Conservation (phyloP, 129 eudicot species). For the Artemisia annua region DNA sequence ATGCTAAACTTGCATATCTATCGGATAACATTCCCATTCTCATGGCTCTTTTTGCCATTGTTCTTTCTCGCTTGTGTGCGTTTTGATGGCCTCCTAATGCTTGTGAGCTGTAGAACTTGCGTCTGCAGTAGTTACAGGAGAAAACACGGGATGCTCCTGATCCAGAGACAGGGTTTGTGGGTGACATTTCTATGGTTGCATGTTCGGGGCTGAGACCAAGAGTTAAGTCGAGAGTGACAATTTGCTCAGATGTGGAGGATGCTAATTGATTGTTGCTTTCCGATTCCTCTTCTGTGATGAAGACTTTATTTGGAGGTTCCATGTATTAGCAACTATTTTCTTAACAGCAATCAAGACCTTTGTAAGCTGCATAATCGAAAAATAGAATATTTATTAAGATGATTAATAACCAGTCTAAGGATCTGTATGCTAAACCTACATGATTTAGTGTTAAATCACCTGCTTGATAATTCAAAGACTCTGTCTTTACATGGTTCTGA, state of each 20-base stretch:
- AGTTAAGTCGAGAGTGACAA: constrained; percentile 56
- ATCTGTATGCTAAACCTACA: no score
- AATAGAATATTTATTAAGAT: neutral
- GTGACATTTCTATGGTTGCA: constrained; percentile 17
- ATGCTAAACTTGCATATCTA: constrained; percentile 75
- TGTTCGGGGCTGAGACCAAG: constrained; percentile 46
- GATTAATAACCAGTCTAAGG: neutral
- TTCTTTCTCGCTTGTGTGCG: constrained; percentile 90
- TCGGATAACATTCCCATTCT: constrained; percentile 71
- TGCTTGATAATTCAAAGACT: neutral
- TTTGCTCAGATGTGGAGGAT: constrained; percentile 32
- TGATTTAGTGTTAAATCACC: no score
- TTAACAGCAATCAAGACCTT: constrained; percentile 8
- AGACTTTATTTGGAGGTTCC: constrained; percentile 46
- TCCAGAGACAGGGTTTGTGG: constrained; percentile 32
- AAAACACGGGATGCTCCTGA: constrained; percentile 51
- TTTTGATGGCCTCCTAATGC: constrained; percentile 97
- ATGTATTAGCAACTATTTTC: constrained; percentile 23
- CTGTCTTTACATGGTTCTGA: neutral
- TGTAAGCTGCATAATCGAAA: constrained; percentile 17
- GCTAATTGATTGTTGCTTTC: constrained; percentile 58
- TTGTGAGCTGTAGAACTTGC: constrained; percentile 91
- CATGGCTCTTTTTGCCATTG: constrained; percentile 83
- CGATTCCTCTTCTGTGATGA: constrained; percentile 60
- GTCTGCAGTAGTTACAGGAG: constrained; percentile 82